These are phyloP conservation scores for Acanthamoeba lenticulata DNA, from an alignment of 208 protist species.

Conservation along the genomic window DNA sequence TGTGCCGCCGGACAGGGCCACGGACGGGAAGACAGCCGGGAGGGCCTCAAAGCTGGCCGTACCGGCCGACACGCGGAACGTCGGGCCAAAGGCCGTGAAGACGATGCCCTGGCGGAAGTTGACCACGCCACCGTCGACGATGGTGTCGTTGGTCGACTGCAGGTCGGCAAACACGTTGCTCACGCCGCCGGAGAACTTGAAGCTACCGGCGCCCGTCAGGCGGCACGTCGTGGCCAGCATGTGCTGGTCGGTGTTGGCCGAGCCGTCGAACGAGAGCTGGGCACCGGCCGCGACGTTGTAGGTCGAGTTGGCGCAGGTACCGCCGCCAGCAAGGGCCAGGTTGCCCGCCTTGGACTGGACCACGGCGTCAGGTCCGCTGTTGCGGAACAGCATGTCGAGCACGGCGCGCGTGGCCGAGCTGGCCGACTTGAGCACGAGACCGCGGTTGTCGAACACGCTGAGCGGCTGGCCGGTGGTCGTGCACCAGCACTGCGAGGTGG, in stretches of 20 bases:
- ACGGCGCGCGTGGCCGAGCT: neutral
- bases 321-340: conserved; percentile 13
- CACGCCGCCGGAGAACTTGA: conserved; percentile 42
- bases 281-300: neutral
- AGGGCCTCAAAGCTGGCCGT: conserved; percentile 47
- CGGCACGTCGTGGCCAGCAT: neutral
- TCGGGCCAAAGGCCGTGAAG: conserved; percentile 32
- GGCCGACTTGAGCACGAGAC: conserved; percentile 41
- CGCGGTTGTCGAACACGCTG: conserved; percentile 52
- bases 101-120: conserved; percentile 27
- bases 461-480: conserved; percentile 9
- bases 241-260: conserved; percentile 11
- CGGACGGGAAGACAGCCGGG: neutral
- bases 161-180: conserved; percentile 47
- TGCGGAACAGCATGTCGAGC: neutral
- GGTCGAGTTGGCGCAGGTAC: neutral
- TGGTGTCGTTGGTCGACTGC: conserved; percentile 47
- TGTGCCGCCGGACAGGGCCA: neutral
- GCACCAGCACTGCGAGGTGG: neutral
- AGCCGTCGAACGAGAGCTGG: conserved; percentile 14
- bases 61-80: conserved; percentile 31
- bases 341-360: neutral
- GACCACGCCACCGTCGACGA: conserved; percentile 54
- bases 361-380: neutral
- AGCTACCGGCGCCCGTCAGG: conserved; percentile 18